Conservation (phyloP, 2,329 filamentous ascomycete genomes). For the Ophidiomyces ophidiicola region DNA sequence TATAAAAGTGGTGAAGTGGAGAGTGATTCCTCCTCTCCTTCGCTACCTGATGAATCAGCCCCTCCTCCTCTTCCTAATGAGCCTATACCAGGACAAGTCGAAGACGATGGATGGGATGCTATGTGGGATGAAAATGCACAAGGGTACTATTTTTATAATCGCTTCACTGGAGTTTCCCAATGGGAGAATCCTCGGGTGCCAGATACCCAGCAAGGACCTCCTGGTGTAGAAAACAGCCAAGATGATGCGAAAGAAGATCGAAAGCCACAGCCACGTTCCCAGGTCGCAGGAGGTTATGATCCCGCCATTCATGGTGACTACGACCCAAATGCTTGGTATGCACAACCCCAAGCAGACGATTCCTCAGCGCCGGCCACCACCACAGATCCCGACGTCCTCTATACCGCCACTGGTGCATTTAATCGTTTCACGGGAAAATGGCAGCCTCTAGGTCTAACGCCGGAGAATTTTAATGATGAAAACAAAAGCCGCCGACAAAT, state of each 20-base stretch:
- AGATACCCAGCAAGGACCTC: slow-evolving; percentile 23
- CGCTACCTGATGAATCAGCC: slow-evolving; percentile 32
- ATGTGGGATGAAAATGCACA: slow-evolving; percentile 59
- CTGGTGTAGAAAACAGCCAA: slow-evolving; percentile 23
- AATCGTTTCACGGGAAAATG: slow-evolving; percentile 83
- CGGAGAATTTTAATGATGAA: slow-evolving; percentile 72
- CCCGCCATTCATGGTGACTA: slow-evolving; percentile 93
- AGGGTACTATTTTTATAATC: slow-evolving; percentile 75
- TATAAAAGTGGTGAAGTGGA: slow-evolving; percentile 15
- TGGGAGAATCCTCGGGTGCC: slow-evolving; percentile 79
- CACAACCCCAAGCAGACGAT: slow-evolving; percentile 40
- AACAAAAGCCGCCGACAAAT: slow-evolving; percentile 79
- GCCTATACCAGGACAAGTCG: slow-evolving; percentile 33
- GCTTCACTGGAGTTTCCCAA: slow-evolving; percentile 60
- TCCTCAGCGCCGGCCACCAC: slow-evolving; percentile 23
- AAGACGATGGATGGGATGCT: slow-evolving; percentile 65
- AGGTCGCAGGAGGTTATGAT: slow-evolving; percentile 65
- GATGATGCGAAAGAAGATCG: slow-evolving; percentile 28
- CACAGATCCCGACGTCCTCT: slow-evolving; percentile 40
- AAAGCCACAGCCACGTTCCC: slow-evolving; percentile 23
- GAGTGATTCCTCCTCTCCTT: slow-evolving; percentile 24
- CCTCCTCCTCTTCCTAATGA: slow-evolving; percentile 44
- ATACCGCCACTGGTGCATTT: slow-evolving; percentile 63
- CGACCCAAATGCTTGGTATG: slow-evolving; percentile 92
- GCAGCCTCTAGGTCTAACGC: slow-evolving; percentile 54